These are phyloP conservation scores for Agaricus blazei DNA, from an alignment of 768 basidiomycete species.

Conservation along the genomic window DNA sequence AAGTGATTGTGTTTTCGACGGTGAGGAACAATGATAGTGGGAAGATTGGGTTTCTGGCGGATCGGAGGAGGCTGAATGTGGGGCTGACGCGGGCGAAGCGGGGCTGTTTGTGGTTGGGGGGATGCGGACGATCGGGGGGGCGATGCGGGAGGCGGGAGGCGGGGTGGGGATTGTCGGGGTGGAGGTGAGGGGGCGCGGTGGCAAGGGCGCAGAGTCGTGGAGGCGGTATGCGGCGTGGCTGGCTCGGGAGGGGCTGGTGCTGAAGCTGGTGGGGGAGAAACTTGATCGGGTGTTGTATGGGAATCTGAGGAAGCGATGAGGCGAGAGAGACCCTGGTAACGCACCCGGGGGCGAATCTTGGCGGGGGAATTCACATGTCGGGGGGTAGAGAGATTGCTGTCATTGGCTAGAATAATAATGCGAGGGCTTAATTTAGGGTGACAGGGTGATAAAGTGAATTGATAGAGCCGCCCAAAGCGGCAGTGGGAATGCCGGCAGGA, in stretches of 20 bases:
- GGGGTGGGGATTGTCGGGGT: not conserved
- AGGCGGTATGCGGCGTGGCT: conserved; percentile 55
- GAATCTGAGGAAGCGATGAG: conserved; percentile 13
- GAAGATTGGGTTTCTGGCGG: conserved; percentile 85
- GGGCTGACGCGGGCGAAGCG: conserved; percentile 86
- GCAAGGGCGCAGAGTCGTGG: conserved; percentile 53
- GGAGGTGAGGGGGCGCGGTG: conserved; percentile 20
- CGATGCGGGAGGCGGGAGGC: not conserved
- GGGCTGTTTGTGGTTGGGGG: conserved; percentile 77
- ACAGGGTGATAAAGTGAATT: conserved; percentile 4
- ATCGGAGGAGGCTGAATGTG: conserved; percentile 82
- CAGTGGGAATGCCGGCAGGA: not conserved
- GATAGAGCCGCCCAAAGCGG: conserved; percentile 3
- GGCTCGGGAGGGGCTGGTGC: conserved; percentile 44
- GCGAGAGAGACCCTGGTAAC: not conserved
- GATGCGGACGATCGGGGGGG: conserved; percentile 51
- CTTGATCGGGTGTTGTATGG: conserved; percentile 39
- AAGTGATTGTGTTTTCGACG: conserved; percentile 88
- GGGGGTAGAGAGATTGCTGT: not conserved
- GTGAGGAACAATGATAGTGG: conserved; percentile 78
- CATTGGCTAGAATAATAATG: not conserved
- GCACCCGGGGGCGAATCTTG: not conserved
- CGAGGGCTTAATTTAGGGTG: conserved; percentile 1
- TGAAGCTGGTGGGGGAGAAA: conserved; percentile 38
- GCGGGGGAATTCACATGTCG: not conserved